Evolutionary conservation across 2,329 filamentous ascomycete genomes (phyloP).

Genomic region (Monilinia polystroma): DNA sequence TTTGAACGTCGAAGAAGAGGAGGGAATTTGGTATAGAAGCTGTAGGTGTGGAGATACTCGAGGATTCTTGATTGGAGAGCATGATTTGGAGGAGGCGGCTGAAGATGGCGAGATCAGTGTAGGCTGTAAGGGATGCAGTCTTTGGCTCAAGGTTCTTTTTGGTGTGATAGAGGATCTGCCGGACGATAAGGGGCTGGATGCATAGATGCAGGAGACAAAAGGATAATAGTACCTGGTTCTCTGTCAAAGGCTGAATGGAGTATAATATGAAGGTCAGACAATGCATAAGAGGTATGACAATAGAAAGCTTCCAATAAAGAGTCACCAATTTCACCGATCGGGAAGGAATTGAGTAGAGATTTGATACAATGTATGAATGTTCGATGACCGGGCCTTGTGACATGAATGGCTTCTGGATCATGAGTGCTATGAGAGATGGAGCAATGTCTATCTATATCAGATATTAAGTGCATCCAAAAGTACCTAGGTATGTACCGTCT

Average conservation of each 20-base stretch:
- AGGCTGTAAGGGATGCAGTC: slow-evolving; percentile 64
- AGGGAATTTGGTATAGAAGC: slow-evolving; percentile 51
- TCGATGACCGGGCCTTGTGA: background rate
- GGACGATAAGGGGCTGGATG: slow-evolving; percentile 14
- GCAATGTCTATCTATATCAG: background rate
- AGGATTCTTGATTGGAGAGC: slow-evolving; percentile 59
- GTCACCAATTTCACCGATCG: background rate
- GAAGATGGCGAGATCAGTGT: slow-evolving; percentile 62
- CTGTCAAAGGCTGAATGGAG: slow-evolving; percentile 11
- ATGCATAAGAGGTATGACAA: background rate
- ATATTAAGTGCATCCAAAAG: background rate
- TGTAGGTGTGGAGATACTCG: slow-evolving; percentile 65
- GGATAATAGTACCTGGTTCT: background rate
- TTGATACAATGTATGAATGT: background rate
- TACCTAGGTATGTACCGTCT: slow-evolving; percentile 34
- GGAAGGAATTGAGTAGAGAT: background rate
- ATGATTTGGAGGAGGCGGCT: slow-evolving; percentile 57
- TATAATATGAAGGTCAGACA: slow-evolving; percentile 5
- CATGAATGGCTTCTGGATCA: background rate
- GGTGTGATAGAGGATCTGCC: slow-evolving; percentile 48
- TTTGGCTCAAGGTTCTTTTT: slow-evolving; percentile 66
- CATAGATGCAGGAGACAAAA: slow-evolving; percentile 16
- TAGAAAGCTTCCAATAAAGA: background rate
- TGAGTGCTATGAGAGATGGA: slow-evolving; percentile 2
- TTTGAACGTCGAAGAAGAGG: slow-evolving; percentile 51